phyloP scores from a whole-genome alignment of 495 filamentous ascomycete species.

The Lepraria neglecta region DNA sequence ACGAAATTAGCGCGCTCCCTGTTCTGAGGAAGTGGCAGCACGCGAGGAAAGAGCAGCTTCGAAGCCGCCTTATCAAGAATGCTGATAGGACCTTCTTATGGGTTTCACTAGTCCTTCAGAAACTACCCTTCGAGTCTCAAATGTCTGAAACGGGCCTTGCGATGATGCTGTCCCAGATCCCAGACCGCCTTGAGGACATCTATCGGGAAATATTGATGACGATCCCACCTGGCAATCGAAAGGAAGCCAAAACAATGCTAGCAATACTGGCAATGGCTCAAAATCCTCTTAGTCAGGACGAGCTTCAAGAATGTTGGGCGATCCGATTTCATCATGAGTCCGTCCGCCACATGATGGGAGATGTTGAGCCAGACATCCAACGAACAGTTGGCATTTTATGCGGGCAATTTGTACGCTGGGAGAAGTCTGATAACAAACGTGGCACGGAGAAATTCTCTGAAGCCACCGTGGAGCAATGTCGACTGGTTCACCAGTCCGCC shows the following conservation, averaged over 20 bases:
- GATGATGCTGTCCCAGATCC: background rate
- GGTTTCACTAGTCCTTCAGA: background rate
- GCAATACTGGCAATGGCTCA: background rate
- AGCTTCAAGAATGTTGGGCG: background rate
- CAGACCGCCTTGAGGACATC: background rate
- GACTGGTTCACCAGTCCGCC: background rate
- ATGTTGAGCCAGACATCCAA: no score
- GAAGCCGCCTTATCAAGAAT: background rate
- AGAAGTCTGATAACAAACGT: background rate
- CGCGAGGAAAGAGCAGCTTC: background rate
- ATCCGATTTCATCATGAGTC: no score
- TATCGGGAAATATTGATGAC: slow-evolving; percentile 1
- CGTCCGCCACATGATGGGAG: no score
- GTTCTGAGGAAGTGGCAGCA: background rate
- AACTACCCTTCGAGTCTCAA: background rate
- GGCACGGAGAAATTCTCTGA: background rate
- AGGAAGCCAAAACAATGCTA: background rate
- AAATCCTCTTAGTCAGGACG: background rate
- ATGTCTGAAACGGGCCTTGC: background rate
- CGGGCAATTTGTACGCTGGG: background rate
- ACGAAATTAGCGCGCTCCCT: background rate
- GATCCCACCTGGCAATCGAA: background rate
- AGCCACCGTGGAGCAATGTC: background rate
- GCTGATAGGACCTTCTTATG: slow-evolving; percentile 1
- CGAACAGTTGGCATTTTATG: no score